Evolutionary conservation across 116 monocot genomes (phyloP).

Genomic region (Cymodocea nodosa): DNA sequence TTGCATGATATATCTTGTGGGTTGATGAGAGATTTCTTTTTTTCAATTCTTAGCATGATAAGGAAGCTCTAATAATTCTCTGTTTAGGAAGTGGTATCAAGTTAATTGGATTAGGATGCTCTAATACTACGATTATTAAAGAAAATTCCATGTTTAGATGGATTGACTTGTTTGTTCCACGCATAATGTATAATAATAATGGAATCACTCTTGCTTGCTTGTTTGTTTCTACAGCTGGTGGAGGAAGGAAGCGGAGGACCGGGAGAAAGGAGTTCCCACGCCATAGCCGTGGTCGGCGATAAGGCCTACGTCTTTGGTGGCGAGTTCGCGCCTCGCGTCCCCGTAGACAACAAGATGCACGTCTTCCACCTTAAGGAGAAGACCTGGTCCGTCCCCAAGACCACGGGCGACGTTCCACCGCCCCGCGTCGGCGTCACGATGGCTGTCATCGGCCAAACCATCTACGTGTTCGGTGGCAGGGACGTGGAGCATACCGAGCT

Average conservation of each 20-base stretch:
- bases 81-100: too few species aligned
- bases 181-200: too few species aligned
- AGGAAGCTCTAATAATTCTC: too few species aligned
- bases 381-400: conserved; percentile 45
- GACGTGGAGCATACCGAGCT: conserved; percentile 77
- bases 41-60: too few species aligned
- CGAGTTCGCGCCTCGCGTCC: conserved; percentile 74
- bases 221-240: conserved; percentile 30
- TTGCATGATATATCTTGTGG: too few species aligned
- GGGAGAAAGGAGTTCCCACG: conserved; percentile 88
- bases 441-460: conserved; percentile 34
- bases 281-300: conserved; percentile 44
- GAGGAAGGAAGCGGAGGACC: conserved; percentile 62
- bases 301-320: conserved; percentile 82
- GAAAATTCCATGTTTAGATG: too few species aligned
- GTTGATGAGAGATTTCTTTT: too few species aligned
- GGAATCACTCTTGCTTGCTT: neutral
- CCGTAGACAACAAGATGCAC: conserved; percentile 81
- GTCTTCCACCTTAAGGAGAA: conserved; percentile 51
- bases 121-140: too few species aligned
- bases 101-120: too few species aligned
- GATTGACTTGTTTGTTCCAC: too few species aligned
- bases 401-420: conserved; percentile 44
- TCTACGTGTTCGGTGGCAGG: conserved; percentile 92
- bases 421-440: conserved; percentile 90